Evolutionary conservation across 2,329 filamentous ascomycete species (phyloP), one percentile per base, ranked within the genome.

Genomic region (Penicillium occitanis): DNA sequence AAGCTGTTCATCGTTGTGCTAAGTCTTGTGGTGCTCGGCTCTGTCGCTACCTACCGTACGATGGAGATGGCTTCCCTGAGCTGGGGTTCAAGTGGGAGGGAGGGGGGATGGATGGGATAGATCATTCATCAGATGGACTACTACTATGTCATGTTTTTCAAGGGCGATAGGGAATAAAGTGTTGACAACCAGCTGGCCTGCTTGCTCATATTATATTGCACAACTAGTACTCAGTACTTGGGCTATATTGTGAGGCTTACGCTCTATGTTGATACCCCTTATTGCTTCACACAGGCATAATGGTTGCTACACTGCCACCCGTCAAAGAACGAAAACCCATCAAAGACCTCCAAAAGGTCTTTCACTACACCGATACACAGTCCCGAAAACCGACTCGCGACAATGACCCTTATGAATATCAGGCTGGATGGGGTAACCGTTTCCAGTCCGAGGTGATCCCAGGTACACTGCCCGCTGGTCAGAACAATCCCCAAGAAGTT

Each of bases 381-480:
- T 68, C 64, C n/a, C 70, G 70, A 35, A 74, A 72, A 57, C 73
- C 73, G 2, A 74, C 72, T 13, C 70, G 72, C 30, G 72, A 73
- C 8, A 72, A 74, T 51, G 73, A 74, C 63, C 73, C 72, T 0
- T 74, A 76, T 57, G 72, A 73, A 46, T 75, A 76, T 44, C 69
- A 69, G 40, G 63, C 71, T 13, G 74, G 73, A 5, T 76, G 73
- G 66, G 73, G 73, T 4, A 76, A 75, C 62, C 69, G 71, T n/a
- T 70, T 70, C 63, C 71, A 74, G 60, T 74, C 74, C 4, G 75
- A 77, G 66, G 74, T 75, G 17, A 73, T 77, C 19, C 72, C 74
- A 5, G 75, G 75, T 0, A 75, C 73, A 8, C 64, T 73, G 13
- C 74, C 75, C 22, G 69, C 71, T 4, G 75, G 71, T 10, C 73